These are phyloP conservation scores for Fusarium sp. DNA, from an alignment of 2,329 filamentous ascomycete genomes.

Conservation along the genomic window DNA sequence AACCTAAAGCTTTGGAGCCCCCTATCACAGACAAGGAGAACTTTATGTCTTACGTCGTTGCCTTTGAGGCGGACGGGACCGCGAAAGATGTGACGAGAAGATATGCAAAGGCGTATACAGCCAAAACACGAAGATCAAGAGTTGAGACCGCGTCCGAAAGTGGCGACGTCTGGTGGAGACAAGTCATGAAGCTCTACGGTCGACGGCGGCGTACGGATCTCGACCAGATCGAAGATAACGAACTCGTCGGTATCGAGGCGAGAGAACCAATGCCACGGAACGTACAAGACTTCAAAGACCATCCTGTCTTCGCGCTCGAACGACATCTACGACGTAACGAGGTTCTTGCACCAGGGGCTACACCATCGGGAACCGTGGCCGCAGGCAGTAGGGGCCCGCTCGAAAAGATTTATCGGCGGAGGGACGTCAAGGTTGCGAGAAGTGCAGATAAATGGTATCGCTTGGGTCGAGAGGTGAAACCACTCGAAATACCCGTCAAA, in stretches of 20 bases:
- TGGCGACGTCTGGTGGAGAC: slow-evolving; percentile 67
- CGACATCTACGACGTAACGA: slow-evolving; percentile 87
- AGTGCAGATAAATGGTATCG: slow-evolving; percentile 93
- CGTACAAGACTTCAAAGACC: slow-evolving; percentile 87
- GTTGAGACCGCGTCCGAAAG: slow-evolving; percentile 72
- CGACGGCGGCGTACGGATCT: slow-evolving; percentile 66
- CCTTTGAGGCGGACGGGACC: slow-evolving; percentile 83
- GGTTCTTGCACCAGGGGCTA: slow-evolving; percentile 78
- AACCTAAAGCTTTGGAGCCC: slow-evolving; percentile 82
- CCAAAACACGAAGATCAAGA: slow-evolving; percentile 86
- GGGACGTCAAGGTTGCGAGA: slow-evolving; percentile 81
- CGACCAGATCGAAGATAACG: slow-evolving; percentile 86
- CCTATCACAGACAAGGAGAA: slow-evolving; percentile 83
- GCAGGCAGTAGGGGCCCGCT: slow-evolving; percentile 72
- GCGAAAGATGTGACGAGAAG: slow-evolving; percentile 88
- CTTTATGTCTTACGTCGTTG: slow-evolving; percentile 83
- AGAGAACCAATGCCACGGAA: slow-evolving; percentile 88
- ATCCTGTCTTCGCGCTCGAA: slow-evolving; percentile 86
- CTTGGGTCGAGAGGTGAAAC: slow-evolving; percentile 81
- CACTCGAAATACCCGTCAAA: slow-evolving; percentile 85
- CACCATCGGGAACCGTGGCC: slow-evolving; percentile 81
- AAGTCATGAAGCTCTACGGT: slow-evolving; percentile 63
- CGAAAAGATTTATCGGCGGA: slow-evolving; percentile 85
- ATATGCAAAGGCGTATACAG: slow-evolving; percentile 89
- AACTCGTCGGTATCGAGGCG: slow-evolving; percentile 77